These are phyloP conservation scores for Sesbania bispinosa DNA, from an alignment of 306 rosid genomes.

Conservation along the genomic window DNA sequence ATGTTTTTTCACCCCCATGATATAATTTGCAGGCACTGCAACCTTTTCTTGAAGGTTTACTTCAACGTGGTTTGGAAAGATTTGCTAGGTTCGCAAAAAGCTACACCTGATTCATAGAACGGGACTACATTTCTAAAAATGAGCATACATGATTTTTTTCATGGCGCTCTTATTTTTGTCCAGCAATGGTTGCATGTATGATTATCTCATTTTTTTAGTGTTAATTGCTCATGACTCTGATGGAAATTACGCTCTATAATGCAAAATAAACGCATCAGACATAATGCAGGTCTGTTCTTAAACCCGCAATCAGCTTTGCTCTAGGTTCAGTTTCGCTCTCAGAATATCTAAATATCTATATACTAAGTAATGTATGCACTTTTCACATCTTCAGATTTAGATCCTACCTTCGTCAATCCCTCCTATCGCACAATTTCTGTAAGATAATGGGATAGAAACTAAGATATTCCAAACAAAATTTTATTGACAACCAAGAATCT, in stretches of 20 bases:
- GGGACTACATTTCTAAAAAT: slow-evolving; percentile 5
- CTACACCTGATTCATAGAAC: slow-evolving; percentile 39
- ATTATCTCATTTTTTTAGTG: not conserved
- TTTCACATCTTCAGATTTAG: not conserved
- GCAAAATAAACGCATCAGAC: slow-evolving; percentile 2
- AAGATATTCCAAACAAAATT: slow-evolving; percentile 14
- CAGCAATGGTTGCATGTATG: not conserved
- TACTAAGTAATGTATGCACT: not conserved
- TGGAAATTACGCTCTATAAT: not conserved
- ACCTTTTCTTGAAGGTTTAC: slow-evolving; percentile 83
- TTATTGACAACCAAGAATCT: slow-evolving; percentile 35
- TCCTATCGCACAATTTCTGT: not conserved
- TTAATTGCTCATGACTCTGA: not conserved
- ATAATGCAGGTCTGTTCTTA: not conserved
- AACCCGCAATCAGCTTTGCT: not conserved
- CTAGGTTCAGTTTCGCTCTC: not conserved
- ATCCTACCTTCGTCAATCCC: not conserved
- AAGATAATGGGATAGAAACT: not conserved
- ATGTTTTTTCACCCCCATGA: slow-evolving; percentile 8
- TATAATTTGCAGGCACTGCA: slow-evolving; percentile 64
- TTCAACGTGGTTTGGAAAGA: slow-evolving; percentile 64
- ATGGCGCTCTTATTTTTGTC: not conserved
- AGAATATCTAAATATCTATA: not conserved
- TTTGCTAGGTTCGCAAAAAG: slow-evolving; percentile 62
- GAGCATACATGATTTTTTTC: not conserved